Conservation (phyloP, 805 yeast genomes). For the Saccharomycopsis sp. region DNA sequence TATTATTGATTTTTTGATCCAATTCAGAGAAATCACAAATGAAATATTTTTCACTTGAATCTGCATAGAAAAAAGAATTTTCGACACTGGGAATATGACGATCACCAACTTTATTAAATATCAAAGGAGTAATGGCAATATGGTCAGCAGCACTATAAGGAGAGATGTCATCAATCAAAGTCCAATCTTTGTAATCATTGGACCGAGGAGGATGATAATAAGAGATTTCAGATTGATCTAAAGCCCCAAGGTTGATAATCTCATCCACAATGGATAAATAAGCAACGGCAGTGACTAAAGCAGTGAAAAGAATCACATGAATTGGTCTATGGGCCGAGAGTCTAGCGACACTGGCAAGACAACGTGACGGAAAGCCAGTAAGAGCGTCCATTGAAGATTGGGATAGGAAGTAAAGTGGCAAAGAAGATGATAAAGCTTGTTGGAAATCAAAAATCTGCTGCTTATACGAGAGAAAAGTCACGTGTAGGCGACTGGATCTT, state of each 20-base stretch:
- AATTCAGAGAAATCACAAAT: slow-evolving; percentile 26
- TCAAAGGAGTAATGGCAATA: slow-evolving; percentile 43
- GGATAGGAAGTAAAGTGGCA: too few species aligned
- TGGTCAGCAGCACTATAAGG: slow-evolving; percentile 34
- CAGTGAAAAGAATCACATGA: slow-evolving; percentile 64
- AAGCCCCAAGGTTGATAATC: slow-evolving; percentile 31
- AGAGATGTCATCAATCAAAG: slow-evolving; percentile 32
- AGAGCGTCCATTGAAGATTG: neutral
- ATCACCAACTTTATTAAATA: slow-evolving; percentile 38
- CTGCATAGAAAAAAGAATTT: slow-evolving; percentile 30
- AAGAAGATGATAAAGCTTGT: too few species aligned
- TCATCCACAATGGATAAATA: slow-evolving; percentile 68
- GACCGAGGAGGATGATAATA: slow-evolving; percentile 30
- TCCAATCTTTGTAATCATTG: slow-evolving; percentile 36
- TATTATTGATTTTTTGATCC: slow-evolving; percentile 17
- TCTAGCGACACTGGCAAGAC: slow-evolving; percentile 37
- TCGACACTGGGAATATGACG: slow-evolving; percentile 32
- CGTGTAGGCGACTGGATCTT: too few species aligned
- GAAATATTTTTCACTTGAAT: slow-evolving; percentile 33
- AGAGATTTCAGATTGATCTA: slow-evolving; percentile 20
- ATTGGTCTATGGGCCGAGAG: slow-evolving; percentile 75
- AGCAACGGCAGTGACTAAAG: slow-evolving; percentile 68
- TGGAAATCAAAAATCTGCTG: too few species aligned
- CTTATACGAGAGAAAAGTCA: too few species aligned
- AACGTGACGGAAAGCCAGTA: slow-evolving; percentile 18